A percentile compares a stretch with the other conserved stretches of the same genome.
These are phyloP conservation scores for Penicillium sp. DNA, from an alignment of 2,329 filamentous ascomycete genomes.

Conservation along the genomic window DNA sequence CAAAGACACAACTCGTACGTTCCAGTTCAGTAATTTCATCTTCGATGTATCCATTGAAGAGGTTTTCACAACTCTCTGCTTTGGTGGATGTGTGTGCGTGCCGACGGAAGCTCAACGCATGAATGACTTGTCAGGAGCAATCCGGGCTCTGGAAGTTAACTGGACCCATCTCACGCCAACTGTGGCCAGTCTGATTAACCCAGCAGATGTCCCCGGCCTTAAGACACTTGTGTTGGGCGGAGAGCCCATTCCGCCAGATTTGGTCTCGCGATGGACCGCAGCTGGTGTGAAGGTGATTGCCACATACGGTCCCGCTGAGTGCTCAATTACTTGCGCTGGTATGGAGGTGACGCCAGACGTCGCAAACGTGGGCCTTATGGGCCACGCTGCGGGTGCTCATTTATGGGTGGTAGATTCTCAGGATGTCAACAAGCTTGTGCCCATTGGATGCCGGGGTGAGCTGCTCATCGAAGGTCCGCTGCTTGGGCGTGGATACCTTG, in stretches of 20 bases:
- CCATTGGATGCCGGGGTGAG: background rate
- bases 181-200: background rate
- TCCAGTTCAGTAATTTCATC: background rate
- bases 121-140: background rate
- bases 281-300: background rate
- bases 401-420: background rate
- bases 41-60: background rate
- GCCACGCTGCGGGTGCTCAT: background rate
- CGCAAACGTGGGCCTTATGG: background rate
- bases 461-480: background rate
- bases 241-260: background rate
- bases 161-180: background rate
- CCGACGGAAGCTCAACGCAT: background rate
- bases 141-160: background rate
- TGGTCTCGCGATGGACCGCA: background rate
- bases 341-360: background rate
- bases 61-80: background rate
- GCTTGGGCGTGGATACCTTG: background rate
- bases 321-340: background rate
- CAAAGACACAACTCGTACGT: background rate
- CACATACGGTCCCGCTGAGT: background rate
- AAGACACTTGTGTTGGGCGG: background rate
- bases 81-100: background rate
- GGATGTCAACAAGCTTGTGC: background rate
- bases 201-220: background rate